Conservation (phyloP, 768 basidiomycete species). For the Crassisporium funariophilum region DNA sequence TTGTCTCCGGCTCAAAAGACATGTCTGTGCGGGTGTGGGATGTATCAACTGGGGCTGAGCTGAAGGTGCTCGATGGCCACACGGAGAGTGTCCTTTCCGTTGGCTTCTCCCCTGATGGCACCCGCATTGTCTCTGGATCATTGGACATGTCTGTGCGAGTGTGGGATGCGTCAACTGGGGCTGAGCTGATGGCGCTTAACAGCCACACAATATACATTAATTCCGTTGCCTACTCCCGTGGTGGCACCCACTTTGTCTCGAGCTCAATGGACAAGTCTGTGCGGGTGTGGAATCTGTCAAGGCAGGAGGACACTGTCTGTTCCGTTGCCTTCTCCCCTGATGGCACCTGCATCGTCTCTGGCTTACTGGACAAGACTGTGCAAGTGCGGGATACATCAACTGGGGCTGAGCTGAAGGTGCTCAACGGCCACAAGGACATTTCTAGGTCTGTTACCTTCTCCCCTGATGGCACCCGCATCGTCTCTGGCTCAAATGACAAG, state of each 20-base stretch:
- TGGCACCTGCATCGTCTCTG: slow-evolving; percentile 1
- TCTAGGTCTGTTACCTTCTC: background rate
- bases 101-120: background rate
- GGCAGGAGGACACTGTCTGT: background rate
- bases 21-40: background rate
- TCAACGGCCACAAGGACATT: background rate
- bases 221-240: background rate
- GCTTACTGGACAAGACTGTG: background rate
- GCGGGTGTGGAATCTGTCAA: background rate
- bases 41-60: background rate
- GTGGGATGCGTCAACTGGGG: background rate
- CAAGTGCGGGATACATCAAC: background rate
- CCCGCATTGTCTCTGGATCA: background rate
- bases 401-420: background rate
- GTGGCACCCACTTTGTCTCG: background rate
- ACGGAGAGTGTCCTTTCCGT: background rate
- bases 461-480: background rate
- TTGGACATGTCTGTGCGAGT: background rate
- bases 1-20: background rate
- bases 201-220: background rate
- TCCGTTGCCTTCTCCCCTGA: background rate
- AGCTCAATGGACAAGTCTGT: background rate
- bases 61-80: background rate
- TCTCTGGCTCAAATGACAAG: background rate
- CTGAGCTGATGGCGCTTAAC: background rate